Conservation (phyloP, 768 basidiomycete genomes). For the Naematelia encephala region DNA sequence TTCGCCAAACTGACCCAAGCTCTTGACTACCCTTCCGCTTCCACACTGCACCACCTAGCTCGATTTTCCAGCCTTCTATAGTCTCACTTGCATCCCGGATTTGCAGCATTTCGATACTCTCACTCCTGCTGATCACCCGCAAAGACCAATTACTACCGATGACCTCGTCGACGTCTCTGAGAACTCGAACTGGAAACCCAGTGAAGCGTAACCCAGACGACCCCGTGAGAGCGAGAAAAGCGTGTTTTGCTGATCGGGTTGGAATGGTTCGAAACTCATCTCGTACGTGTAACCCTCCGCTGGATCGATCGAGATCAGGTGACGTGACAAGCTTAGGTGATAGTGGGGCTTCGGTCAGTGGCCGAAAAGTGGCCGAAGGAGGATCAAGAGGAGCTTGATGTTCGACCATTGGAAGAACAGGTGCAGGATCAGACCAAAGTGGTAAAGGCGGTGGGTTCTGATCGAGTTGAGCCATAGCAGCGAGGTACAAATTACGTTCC, state of each 20-base stretch:
- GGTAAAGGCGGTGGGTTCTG: slow-evolving; percentile 31
- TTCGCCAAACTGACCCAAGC: slow-evolving; percentile 34
- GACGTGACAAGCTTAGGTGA: slow-evolving; percentile 40
- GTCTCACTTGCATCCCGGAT: slow-evolving; percentile 7
- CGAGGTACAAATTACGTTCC: slow-evolving; percentile 40
- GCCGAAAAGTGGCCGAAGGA: neutral
- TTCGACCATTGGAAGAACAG: slow-evolving; percentile 23
- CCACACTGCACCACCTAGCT: slow-evolving; percentile 34
- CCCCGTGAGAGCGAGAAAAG: slow-evolving; percentile 21
- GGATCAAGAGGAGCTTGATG: neutral
- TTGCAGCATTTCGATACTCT: slow-evolving; percentile 5
- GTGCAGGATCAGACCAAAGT: slow-evolving; percentile 39
- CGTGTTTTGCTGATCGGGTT: slow-evolving; percentile 13
- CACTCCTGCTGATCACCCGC: slow-evolving; percentile 19
- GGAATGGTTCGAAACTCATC: slow-evolving; percentile 30
- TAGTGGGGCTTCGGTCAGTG: slow-evolving; percentile 7
- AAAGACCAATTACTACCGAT: slow-evolving; percentile 22
- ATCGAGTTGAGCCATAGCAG: slow-evolving; percentile 43
- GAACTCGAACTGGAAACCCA: slow-evolving; percentile 24
- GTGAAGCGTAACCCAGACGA: slow-evolving; percentile 24
- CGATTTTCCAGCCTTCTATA: slow-evolving; percentile 25
- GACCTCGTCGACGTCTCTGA: slow-evolving; percentile 19
- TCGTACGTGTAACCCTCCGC: slow-evolving; percentile 24
- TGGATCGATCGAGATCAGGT: slow-evolving; percentile 15
- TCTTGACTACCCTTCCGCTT: slow-evolving; percentile 35